Evolutionary conservation across 768 basidiomycete genomes (phyloP), one percentile per base, ranked within the genome.

Genomic region (Astraeus odoratus): DNA sequence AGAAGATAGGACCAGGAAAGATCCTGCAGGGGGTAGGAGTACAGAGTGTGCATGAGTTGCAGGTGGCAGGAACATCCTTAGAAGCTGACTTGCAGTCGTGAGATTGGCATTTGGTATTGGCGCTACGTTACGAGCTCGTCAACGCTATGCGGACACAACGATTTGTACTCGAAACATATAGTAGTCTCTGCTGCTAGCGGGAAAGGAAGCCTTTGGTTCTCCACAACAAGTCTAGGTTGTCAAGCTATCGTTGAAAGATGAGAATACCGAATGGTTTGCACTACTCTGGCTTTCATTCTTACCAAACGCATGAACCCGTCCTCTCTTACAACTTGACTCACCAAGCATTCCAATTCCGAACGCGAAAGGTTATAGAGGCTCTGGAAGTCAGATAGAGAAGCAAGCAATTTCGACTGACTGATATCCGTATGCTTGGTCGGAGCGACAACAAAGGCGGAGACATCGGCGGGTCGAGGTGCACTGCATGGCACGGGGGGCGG

Each of bases 281-380:
- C 39, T 13, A 22, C 39, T 13, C 3, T 18, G 8, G 33, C 51
- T 45, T 23, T 43, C 9, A 23, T 8, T 25, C 76, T 49, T 54
- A 87, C 90, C 76, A 97, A 71, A 51, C 76, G 73, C 10, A 73
- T 63, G 57, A 96, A 91, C 6, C 89, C 80, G 42, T 92, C 80
- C 59, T 88, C 85, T 43, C 78, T 74, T 15, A 87, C 70, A 19
- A 86, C 72, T 22, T 79, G 72, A 9, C 73, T 70, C 15, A 87
- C 72, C 2, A 83, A 57, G 36, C 63, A 61, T 54, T 86, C 82
- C 10, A 88, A 71, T 6, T 73, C 68, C 9, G 60, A 46, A 26
- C 60, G 66, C 19, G 82, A 60, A 22, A 86, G 59, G 41, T 74
- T 62, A 51, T 84, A 81, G n/a, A 86, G 52, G 1, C 65, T 64